Evolutionary conservation across 306 rosid genomes (phyloP), one percentile per base, ranked within the genome.

Genomic region (Crotalaria pallida): DNA sequence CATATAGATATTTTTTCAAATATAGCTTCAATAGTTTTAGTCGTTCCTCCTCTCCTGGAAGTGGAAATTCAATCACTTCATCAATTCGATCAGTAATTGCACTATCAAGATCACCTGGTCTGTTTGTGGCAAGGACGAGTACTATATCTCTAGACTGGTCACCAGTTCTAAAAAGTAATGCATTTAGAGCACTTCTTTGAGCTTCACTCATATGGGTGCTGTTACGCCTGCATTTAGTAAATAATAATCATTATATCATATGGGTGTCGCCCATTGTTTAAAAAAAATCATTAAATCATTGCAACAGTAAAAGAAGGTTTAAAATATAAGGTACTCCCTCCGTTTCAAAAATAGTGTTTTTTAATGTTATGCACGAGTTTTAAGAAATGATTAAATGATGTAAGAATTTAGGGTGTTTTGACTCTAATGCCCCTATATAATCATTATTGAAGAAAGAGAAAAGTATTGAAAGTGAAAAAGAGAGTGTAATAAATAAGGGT

Each of bases 71-170:
- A 6, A 95, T 86, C 74, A 88, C 99, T 84, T 95, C 99, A 51
- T 91, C 99, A 70, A 91, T 91, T 10, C 97, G 96, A 71, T 95
- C 99, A 15, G 96, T 91, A 44, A 95, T 71, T 23, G 99, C 97
- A 22, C 85, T 83, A 62, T 95, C 99, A 13, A 95, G 99, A 76
- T 95, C 97, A 19, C 96, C 90, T 1, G 99, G 99, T 77, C 97
- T 87, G 87, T 95, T 95, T 15, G 99, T 95, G 40, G 99, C 99
- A 48, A 95, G 96, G 65, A 95, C 97, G 17, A 95, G 93, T 53
- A 95, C 99, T 21, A 83, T 85, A 88, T 95, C 99, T 78, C 97
- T 85, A 17, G 99, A 95, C 61, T 95, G 99, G 55, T 95, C 96
- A 41, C 99, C 99, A 1, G 99, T 95, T 78, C 99, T 91, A 79